Evolutionary conservation across 2,329 filamentous ascomycete genomes (phyloP).

Genomic region (Ceratocystis albifundus): DNA sequence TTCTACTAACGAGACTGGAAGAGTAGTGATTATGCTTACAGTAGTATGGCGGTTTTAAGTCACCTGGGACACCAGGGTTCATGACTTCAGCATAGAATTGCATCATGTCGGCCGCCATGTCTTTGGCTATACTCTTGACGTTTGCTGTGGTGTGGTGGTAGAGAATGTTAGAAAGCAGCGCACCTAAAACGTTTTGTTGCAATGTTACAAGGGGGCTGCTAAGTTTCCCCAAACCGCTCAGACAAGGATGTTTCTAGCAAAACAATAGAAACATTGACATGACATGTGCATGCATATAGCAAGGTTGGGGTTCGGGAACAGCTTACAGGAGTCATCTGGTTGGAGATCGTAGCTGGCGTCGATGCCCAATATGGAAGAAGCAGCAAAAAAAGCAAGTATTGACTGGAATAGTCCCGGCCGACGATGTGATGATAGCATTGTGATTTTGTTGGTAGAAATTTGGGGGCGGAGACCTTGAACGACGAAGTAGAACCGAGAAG

Average conservation of each 20-base stretch:
- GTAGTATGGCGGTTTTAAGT: slow-evolving; percentile 25
- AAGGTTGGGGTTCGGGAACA: not conserved
- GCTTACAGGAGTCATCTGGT: slow-evolving; percentile 26
- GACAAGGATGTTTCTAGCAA: not conserved
- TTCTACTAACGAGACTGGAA: not conserved
- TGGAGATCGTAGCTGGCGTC: slow-evolving; percentile 31
- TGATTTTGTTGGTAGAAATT: not conserved
- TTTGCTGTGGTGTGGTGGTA: slow-evolving; percentile 34
- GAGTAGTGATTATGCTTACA: slow-evolving; percentile 10
- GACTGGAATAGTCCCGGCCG: slow-evolving; percentile 21
- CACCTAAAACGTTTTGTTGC: not conserved
- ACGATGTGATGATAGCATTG: slow-evolving; percentile 13
- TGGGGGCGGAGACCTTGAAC: not conserved
- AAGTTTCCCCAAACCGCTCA: not conserved
- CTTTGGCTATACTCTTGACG: slow-evolving; percentile 38
- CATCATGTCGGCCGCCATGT: slow-evolving; percentile 41
- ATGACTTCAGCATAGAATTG: slow-evolving; percentile 29
- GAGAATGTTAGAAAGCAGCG: slow-evolving; percentile 5
- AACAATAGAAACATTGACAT: not conserved
- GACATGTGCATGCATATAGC: not conserved
- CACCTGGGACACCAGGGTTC: slow-evolving; percentile 27
- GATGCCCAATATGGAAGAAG: slow-evolving; percentile 26
- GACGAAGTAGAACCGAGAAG: not conserved
- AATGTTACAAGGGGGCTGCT: slow-evolving; percentile 1
- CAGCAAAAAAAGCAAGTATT: slow-evolving; percentile 27